phyloP scores from a whole-genome alignment of 305 asterid genomes.

The Solanum chacoense region DNA sequence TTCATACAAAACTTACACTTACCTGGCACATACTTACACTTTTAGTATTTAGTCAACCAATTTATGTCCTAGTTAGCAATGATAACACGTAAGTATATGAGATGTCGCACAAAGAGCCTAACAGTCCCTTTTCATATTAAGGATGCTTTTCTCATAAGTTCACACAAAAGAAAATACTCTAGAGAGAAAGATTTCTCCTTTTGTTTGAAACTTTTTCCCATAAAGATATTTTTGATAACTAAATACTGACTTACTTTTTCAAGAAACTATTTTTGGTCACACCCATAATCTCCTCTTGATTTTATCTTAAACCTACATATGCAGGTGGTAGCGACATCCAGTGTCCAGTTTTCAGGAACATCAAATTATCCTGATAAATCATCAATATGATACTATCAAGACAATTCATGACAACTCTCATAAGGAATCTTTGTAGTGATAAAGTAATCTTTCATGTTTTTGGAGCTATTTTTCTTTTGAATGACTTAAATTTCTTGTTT shows the following conservation, averaged over 20 bases:
- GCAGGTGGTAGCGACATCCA: neutral
- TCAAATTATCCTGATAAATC: neutral
- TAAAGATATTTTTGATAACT: neutral
- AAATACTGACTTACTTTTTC: neutral
- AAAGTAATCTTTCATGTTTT: neutral
- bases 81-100: neutral
- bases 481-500: neutral
- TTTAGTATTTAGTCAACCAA: neutral
- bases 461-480: neutral
- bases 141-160: neutral
- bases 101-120: neutral
- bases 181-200: neutral
- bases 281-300: neutral
- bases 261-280: neutral
- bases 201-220: neutral
- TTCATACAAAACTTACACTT: neutral
- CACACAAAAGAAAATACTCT: neutral
- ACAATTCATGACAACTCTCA: neutral
- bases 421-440: neutral
- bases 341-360: neutral
- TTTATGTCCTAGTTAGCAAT: neutral
- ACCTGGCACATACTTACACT: neutral
- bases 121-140: too few species aligned
- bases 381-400: neutral
- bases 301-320: neutral